phyloP scores from a whole-genome alignment of 805 yeast species.

The Tetrapisispora fleetii region DNA sequence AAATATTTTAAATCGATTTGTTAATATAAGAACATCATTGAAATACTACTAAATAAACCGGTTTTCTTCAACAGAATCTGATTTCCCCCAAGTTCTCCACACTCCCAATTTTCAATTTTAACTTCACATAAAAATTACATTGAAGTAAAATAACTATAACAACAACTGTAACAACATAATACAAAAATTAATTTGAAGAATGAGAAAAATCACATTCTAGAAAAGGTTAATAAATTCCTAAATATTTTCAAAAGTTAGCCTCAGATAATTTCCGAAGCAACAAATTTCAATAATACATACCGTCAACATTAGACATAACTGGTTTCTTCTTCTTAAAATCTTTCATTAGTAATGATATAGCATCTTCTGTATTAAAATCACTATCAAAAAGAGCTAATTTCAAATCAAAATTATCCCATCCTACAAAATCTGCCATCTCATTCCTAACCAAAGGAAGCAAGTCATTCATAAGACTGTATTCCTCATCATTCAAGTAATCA shows the following conservation, averaged over 20 bases:
- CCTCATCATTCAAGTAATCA: conserved; percentile 29
- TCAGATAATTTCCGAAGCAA: conserved; percentile 15
- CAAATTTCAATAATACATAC: conserved; percentile 35
- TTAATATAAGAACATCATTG: not conserved
- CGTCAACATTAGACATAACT: conserved; percentile 21
- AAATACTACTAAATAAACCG: not conserved
- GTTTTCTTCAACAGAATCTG: not conserved
- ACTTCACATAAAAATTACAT: not conserved
- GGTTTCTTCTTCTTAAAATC: conserved; percentile 22
- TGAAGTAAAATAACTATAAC: not conserved
- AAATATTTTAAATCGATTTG: not conserved
- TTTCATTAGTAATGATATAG: conserved; percentile 33
- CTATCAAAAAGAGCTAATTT: conserved; percentile 46
- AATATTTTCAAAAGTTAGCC: not conserved
- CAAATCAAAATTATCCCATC: conserved; percentile 34
- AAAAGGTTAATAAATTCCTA: conserved; percentile 1
- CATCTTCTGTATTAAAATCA: conserved; percentile 38
- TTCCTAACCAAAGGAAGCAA: conserved; percentile 37
- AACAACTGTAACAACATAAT: not conserved
- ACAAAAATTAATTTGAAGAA: not conserved
- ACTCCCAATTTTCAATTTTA: no score
- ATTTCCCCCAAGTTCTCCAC: not conserved
- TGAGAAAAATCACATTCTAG: conserved; percentile 5
- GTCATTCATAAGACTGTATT: conserved; percentile 34
- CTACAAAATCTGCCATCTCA: conserved; percentile 33